These are phyloP conservation scores for Bryoglossum gracile DNA, from an alignment of 495 filamentous ascomycete genomes.

Conservation along the genomic window DNA sequence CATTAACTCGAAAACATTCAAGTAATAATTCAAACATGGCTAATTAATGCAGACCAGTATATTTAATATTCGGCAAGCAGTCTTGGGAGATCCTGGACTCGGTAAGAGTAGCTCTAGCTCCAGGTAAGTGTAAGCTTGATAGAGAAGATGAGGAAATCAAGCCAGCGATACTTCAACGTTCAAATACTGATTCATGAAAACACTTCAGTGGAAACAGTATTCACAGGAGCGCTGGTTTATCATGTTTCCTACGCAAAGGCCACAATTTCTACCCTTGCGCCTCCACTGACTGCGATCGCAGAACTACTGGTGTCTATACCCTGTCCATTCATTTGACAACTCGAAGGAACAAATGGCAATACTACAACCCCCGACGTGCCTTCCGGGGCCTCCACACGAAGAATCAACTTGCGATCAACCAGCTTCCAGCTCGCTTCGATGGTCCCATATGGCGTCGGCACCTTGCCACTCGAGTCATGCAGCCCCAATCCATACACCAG, in stretches of 20 bases:
- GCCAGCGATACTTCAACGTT: too few relatives aligned
- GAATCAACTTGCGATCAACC: not conserved
- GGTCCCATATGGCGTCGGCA: constrained; percentile 1
- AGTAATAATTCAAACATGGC: too few relatives aligned
- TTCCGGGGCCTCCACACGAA: not conserved
- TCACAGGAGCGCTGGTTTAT: too few relatives aligned
- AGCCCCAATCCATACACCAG: not conserved
- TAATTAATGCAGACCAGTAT: too few relatives aligned
- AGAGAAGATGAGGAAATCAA: too few relatives aligned
- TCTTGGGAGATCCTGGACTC: too few relatives aligned
- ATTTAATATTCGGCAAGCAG: too few relatives aligned
- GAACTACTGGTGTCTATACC: not conserved
- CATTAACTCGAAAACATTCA: too few relatives aligned
- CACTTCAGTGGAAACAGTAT: too few relatives aligned
- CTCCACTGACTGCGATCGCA: not conserved
- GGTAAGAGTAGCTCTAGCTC: too few relatives aligned
- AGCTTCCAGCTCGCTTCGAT: not conserved
- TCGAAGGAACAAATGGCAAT: not conserved
- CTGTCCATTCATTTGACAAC: not conserved
- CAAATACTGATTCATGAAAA: too few relatives aligned
- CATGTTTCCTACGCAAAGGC: not conserved
- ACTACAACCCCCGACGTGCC: not conserved
- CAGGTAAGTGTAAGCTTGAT: too few relatives aligned
- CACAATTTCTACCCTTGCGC: not conserved
- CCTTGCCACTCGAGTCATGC: not conserved